Base-by-base conservation (phyloP, 2,329 filamentous ascomycete species). In the Phymatotrichopsis omnivora region DNA sequence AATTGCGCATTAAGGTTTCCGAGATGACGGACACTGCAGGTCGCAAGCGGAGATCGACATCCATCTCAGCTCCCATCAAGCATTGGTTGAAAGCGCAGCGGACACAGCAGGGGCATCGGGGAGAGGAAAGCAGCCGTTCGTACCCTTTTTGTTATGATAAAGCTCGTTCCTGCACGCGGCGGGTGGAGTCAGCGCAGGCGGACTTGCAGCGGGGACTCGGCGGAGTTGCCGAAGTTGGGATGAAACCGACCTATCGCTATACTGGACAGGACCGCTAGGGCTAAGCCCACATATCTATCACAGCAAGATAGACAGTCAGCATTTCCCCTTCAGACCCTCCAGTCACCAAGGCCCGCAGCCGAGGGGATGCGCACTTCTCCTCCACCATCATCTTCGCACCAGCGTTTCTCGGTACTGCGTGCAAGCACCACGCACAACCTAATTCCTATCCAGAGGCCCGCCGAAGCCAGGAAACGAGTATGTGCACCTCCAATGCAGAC, bases 61-160 rank as follows among this genome's bases (percentile, higher is more conserved):
- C n/a, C n/a, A n/a, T n/a, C 22, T 14, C 22, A n/a, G 17, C 29
- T 11, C 10, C 16, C 14, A 24, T 52, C 27, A 51, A 35, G 33
- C 40, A 37, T n/a, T 11, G 32, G 35, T 24, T 22, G 27, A 33
- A 35, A 22, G 12, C 33, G 33, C 17, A 22, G 33, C 33, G 16
- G 24, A 22, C n/a, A 19, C 8, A 35, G n/a, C n/a, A 12, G 14
- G 41, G 31, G 30, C 12, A 39, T 38, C 27, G 37, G 16, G 41
- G 36, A 46, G 34, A 35, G 31, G 23, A 37, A 12, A 25, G 46
- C 33, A 30, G 41, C 42, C 14, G 39, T 49, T 63, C 67, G 64
- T 68, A 91, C 84, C 75, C 95, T 96, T 69, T 98, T 98, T 36
- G 93, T 98, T 60, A 98, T 95, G 57, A 98, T 89, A 65, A 98